phyloP scores from a whole-genome alignment of 768 basidiomycete genomes.

The Leccinum sublutescens region DNA sequence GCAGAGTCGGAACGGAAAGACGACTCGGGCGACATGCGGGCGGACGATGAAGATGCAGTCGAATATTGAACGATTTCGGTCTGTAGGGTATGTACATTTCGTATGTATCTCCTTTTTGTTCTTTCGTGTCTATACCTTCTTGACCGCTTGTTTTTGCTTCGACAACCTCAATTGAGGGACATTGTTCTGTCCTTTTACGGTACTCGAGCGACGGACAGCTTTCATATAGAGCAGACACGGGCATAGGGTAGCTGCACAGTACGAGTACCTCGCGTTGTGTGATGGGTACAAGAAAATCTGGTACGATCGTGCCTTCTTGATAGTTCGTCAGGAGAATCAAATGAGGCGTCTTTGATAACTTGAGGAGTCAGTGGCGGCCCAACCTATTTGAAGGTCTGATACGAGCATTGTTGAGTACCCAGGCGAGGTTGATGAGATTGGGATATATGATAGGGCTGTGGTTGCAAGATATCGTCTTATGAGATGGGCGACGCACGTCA shows the following conservation, averaged over 20 bases:
- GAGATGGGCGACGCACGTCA: not conserved
- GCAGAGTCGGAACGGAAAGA: constrained; percentile 50
- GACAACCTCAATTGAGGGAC: constrained; percentile 10
- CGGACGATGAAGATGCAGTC: constrained; percentile 78
- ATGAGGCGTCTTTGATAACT: not conserved
- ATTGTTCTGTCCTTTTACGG: not conserved
- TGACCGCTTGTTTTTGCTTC: constrained; percentile 17
- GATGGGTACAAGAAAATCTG: not conserved
- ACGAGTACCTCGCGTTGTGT: not conserved
- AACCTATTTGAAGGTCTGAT: not conserved
- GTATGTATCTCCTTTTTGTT: constrained; percentile 21
- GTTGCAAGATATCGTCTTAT: not conserved
- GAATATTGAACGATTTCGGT: constrained; percentile 52
- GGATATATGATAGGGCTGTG: not conserved
- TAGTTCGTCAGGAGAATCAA: not conserved
- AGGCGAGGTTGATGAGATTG: not conserved
- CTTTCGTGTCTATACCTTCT: constrained; percentile 12
- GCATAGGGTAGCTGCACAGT: not conserved
- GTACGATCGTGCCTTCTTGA: not conserved
- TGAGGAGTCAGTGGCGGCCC: not conserved
- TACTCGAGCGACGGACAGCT: not conserved
- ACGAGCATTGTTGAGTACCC: not conserved
- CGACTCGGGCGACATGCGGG: constrained; percentile 51
- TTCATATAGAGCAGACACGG: not conserved
- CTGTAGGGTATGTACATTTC: constrained; percentile 30